phyloP scores from a whole-genome alignment of 495 filamentous ascomycete species.

The Aspergillus conjunctus region DNA sequence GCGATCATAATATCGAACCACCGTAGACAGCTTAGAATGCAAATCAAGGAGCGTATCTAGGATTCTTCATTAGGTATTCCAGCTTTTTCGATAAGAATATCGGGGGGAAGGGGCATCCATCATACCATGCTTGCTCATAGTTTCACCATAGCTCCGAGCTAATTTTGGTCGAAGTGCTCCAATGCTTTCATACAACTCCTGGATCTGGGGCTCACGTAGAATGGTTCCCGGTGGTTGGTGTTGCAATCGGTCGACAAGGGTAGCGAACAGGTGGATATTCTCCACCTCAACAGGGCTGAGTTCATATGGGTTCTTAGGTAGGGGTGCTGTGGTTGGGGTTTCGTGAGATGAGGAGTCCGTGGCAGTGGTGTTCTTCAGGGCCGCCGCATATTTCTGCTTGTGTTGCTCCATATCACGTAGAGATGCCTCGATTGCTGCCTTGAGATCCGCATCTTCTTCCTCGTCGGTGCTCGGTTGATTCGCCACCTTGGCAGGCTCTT shows the following conservation, averaged over 20 bases:
- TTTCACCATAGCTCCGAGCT: slow-evolving; percentile 95
- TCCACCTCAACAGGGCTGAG: slow-evolving; percentile 92
- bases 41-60: slow-evolving; percentile 86
- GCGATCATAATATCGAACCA: slow-evolving; percentile 97
- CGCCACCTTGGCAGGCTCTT: slow-evolving; percentile 30
- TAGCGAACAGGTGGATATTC: slow-evolving; percentile 96
- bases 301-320: slow-evolving; percentile 90
- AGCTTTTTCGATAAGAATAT: neutral
- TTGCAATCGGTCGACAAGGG: slow-evolving; percentile 90
- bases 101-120: slow-evolving; percentile 14
- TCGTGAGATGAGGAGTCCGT: slow-evolving; percentile 33
- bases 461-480: slow-evolving; percentile 27
- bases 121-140: slow-evolving; percentile 98
- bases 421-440: slow-evolving; percentile 96
- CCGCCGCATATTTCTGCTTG: slow-evolving; percentile 83
- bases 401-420: slow-evolving; percentile 97
- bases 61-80: slow-evolving; percentile 30
- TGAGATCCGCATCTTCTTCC: slow-evolving; percentile 86
- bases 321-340: slow-evolving; percentile 34
- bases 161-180: slow-evolving; percentile 89
- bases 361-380: slow-evolving; percentile 65
- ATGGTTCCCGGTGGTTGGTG: slow-evolving; percentile 96
- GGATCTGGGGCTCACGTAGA: slow-evolving; percentile 91
- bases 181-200: slow-evolving; percentile 97
- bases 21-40: slow-evolving; percentile 92